Evolutionary conservation across 2,329 filamentous ascomycete species (phyloP).

Genomic region (Neurospora crassa): DNA sequence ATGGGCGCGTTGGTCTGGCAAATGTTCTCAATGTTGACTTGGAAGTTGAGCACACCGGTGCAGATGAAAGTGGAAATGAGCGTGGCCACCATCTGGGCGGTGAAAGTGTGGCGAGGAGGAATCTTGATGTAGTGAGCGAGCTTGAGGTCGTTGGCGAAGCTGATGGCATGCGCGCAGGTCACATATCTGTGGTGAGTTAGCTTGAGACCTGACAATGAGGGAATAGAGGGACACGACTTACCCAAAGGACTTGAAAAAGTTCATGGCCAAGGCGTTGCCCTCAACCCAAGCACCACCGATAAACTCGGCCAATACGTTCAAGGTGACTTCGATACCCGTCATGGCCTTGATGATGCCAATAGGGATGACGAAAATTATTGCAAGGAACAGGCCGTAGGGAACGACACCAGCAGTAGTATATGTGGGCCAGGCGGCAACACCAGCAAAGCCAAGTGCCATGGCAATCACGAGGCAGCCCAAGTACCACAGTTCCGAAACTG

Average conservation of each 20-base stretch:
- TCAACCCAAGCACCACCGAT: constrained; percentile 16
- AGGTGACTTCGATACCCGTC: constrained; percentile 21
- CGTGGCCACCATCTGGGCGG: constrained; percentile 50
- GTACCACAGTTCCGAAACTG: constrained; percentile 37
- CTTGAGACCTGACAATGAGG: not conserved
- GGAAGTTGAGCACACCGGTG: constrained; percentile 34
- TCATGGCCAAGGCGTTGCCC: constrained; percentile 18
- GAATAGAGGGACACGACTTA: not conserved
- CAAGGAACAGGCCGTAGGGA: constrained; percentile 37
- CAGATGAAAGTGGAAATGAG: constrained; percentile 43
- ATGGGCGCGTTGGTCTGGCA: constrained; percentile 37
- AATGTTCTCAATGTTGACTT: constrained; percentile 33
- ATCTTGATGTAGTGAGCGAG: constrained; percentile 29
- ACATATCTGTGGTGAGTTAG: constrained; percentile 8
- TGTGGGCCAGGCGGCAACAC: constrained; percentile 30
- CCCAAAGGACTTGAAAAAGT: constrained; percentile 19
- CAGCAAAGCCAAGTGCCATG: constrained; percentile 25
- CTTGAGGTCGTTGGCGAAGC: constrained; percentile 19
- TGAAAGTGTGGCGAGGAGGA: constrained; percentile 48
- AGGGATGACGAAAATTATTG: constrained; percentile 35
- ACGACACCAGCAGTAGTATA: constrained; percentile 41
- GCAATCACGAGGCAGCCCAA: constrained; percentile 22
- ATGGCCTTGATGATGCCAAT: constrained; percentile 37
- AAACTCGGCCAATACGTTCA: constrained; percentile 19
- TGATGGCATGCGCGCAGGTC: constrained; percentile 17